Conservation (phyloP, 2,329 filamentous ascomycete species). For the Ophiostoma sp. region DNA sequence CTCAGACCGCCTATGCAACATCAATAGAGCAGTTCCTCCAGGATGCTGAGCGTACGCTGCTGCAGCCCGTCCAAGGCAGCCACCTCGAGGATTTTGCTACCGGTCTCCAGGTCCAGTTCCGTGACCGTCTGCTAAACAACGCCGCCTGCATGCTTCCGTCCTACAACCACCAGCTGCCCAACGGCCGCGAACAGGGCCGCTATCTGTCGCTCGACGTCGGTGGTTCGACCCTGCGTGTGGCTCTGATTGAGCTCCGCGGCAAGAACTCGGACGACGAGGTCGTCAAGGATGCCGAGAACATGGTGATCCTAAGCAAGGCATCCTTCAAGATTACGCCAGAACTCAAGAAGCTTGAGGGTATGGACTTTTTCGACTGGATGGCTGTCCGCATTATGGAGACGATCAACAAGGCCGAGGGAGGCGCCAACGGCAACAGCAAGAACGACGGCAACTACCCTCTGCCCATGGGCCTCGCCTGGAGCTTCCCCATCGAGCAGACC, state of each 20-base stretch:
- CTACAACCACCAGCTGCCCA: conserved; percentile 64
- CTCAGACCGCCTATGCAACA: background rate
- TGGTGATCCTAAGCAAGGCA: conserved; percentile 54
- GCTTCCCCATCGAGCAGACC: conserved; percentile 71
- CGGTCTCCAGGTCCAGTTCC: conserved; percentile 56
- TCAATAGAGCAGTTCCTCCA: conserved; percentile 53
- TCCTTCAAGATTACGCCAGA: conserved; percentile 58
- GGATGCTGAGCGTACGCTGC: conserved; percentile 55
- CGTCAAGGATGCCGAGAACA: background rate
- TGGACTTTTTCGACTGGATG: conserved; percentile 69
- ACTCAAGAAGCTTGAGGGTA: conserved; percentile 59
- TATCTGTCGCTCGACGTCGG: conserved; percentile 68
- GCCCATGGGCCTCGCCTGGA: conserved; percentile 65
- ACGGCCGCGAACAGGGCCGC: conserved; percentile 58
- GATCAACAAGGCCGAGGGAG: conserved; percentile 46
- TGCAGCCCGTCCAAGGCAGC: conserved; percentile 49
- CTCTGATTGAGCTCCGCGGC: conserved; percentile 60
- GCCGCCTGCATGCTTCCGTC: conserved; percentile 64
- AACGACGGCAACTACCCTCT: conserved; percentile 46
- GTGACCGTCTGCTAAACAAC: conserved; percentile 53
- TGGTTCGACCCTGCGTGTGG: conserved; percentile 66
- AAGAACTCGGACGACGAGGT: conserved; percentile 39
- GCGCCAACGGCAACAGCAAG: conserved; percentile 31
- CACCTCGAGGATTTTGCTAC: conserved; percentile 49
- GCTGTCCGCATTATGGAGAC: conserved; percentile 60